Conservation (phyloP, 2,329 filamentous ascomycete species). For the Emmonsia crescens region DNA sequence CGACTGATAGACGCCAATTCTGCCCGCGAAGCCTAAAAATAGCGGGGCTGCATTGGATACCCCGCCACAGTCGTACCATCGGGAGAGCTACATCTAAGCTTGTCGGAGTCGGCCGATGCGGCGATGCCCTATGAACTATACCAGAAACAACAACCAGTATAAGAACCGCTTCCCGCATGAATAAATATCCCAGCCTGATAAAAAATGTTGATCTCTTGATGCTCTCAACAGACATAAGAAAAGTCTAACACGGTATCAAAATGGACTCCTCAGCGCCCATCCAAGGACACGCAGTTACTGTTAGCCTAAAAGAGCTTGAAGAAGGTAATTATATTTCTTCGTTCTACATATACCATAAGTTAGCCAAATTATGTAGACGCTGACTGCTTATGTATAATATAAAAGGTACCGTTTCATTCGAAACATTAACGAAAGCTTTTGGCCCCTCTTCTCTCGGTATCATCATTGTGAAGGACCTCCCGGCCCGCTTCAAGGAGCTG, state of each 20-base stretch:
- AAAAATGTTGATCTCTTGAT: too few relatives aligned
- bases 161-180: too few relatives aligned
- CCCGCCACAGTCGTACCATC: too few relatives aligned
- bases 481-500: slow-evolving; percentile 57
- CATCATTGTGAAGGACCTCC: slow-evolving; percentile 81
- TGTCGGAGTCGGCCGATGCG: not conserved
- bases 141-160: too few relatives aligned
- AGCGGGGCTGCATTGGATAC: too few relatives aligned
- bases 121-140: too few relatives aligned
- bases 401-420: slow-evolving; percentile 32
- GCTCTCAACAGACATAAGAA: not conserved
- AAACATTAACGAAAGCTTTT: slow-evolving; percentile 55
- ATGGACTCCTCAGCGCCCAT: not conserved
- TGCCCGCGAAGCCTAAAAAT: too few relatives aligned
- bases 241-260: not conserved
- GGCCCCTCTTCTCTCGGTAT: slow-evolving; percentile 86
- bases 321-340: slow-evolving; percentile 28
- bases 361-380: not conserved
- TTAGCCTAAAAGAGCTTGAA: slow-evolving; percentile 38
- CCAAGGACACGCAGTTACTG: slow-evolving; percentile 34
- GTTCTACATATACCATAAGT: not conserved
- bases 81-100: not conserved
- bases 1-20: too few relatives aligned
- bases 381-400: not conserved
- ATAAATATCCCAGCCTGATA: not conserved